These are phyloP conservation scores for Begonia fuchsioides DNA, from an alignment of 306 rosid genomes.

Conservation along the genomic window DNA sequence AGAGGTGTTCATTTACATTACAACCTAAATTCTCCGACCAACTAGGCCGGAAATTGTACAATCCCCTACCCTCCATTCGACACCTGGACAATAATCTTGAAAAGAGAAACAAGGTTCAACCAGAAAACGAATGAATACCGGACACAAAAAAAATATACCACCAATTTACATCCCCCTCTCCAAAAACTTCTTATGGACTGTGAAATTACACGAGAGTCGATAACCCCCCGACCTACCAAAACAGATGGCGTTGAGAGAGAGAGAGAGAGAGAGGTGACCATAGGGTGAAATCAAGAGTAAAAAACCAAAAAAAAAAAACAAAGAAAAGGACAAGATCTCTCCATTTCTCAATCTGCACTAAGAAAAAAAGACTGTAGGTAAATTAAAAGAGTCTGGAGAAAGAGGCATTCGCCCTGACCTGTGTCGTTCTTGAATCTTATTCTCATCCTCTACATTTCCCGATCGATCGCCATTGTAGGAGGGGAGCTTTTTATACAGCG, in stretches of 20 bases:
- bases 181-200: not conserved
- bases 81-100: not conserved
- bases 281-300: not conserved
- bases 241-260: not conserved
- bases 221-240: not conserved
- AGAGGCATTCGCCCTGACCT: slow-evolving; percentile 2
- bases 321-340: too few relatives aligned
- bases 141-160: not conserved
- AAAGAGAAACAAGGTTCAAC: not conserved
- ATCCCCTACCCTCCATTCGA: not conserved
- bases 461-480: not conserved
- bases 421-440: slow-evolving; percentile 11
- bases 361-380: not conserved
- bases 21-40: not conserved
- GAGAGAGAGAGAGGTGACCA: not conserved
- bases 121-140: not conserved
- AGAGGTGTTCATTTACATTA: not conserved
- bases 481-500: slow-evolving; percentile 6
- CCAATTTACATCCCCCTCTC: not conserved
- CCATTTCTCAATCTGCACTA: not conserved
- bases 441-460: slow-evolving; percentile 13
- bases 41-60: not conserved
- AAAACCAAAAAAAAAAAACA: not conserved
- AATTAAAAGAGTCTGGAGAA: slow-evolving; percentile 3
- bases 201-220: not conserved